phyloP scores from a whole-genome alignment of 495 filamentous ascomycete genomes.

The Hypoxylon intermedium region DNA sequence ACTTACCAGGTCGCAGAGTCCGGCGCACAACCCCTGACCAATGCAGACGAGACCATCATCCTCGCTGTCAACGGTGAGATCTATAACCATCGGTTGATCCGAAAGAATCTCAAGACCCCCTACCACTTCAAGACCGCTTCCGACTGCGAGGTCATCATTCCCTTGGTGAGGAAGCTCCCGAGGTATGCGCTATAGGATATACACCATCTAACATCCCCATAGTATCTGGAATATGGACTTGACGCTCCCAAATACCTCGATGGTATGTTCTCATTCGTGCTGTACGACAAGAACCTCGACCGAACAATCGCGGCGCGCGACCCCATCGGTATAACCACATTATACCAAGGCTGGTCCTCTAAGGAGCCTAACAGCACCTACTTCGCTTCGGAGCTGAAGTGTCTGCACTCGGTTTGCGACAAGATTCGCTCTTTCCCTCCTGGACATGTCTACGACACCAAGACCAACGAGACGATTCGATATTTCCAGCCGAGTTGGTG shows the following conservation, averaged over 20 bases:
- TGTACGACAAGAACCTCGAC: conserved; percentile 92
- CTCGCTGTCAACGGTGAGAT: conserved; percentile 99
- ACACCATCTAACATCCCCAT: conserved; percentile 10
- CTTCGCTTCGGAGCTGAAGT: conserved; percentile 98
- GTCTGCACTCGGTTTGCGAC: conserved; percentile 90
- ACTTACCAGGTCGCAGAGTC: conserved; percentile 67
- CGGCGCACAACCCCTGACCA: conserved; percentile 93
- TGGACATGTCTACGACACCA: conserved; percentile 93
- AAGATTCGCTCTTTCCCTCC: conserved; percentile 93
- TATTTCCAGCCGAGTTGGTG: conserved; percentile 96
- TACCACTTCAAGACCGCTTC: conserved; percentile 98
- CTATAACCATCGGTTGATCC: conserved; percentile 95
- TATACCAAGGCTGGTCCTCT: conserved; percentile 92
- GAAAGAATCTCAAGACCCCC: conserved; percentile 78
- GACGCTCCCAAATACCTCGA: conserved; percentile 94
- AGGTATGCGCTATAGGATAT: conserved; percentile 11
- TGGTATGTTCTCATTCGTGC: conserved; percentile 99
- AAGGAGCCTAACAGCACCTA: conserved; percentile 82
- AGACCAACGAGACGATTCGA: conserved; percentile 76
- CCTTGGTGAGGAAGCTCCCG: conserved; percentile 70
- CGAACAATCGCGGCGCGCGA: conserved; percentile 92
- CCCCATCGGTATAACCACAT: conserved; percentile 95
- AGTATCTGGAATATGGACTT: conserved; percentile 92
- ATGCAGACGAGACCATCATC: conserved; percentile 83
- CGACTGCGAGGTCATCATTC: conserved; percentile 97